phyloP scores from a whole-genome alignment of 257 asterid genomes.

The Handroanthus guayacan region DNA sequence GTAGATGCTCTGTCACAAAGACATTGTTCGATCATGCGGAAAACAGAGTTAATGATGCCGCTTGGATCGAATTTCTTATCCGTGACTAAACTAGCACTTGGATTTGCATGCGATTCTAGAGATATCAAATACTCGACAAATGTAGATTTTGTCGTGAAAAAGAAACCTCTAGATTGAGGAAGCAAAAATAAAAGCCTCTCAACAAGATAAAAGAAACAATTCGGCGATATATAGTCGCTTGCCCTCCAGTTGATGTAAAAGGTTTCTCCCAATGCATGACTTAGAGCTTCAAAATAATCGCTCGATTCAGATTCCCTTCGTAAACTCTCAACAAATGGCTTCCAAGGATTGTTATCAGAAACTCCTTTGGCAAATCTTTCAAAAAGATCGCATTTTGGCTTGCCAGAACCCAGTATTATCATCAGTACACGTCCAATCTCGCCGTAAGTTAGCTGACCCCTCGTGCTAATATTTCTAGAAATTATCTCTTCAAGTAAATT shows the following conservation, averaged over 20 bases:
- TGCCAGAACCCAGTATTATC: slow-evolving; percentile 54
- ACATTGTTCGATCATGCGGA: slow-evolving; percentile 26
- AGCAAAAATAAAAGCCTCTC: slow-evolving; percentile 59
- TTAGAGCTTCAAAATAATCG: slow-evolving; percentile 20
- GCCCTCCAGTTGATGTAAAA: slow-evolving; percentile 42
- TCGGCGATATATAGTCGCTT: slow-evolving; percentile 52
- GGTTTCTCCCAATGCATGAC: slow-evolving; percentile 45
- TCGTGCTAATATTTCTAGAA: not conserved
- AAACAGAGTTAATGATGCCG: slow-evolving; percentile 23
- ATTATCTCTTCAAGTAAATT: slow-evolving; percentile 49
- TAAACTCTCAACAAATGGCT: slow-evolving; percentile 42
- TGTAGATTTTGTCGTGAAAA: slow-evolving; percentile 51
- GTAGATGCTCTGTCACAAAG: slow-evolving; percentile 10
- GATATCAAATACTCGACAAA: slow-evolving; percentile 54
- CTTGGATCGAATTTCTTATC: not conserved
- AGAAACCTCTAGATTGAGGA: slow-evolving; percentile 37
- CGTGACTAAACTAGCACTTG: slow-evolving; percentile 14
- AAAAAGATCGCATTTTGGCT: slow-evolving; percentile 32
- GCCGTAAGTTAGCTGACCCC: slow-evolving; percentile 39
- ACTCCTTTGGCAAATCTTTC: slow-evolving; percentile 33
- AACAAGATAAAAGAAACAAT: slow-evolving; percentile 64
- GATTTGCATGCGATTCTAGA: slow-evolving; percentile 30
- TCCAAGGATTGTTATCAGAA: slow-evolving; percentile 42
- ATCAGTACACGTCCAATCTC: slow-evolving; percentile 54
- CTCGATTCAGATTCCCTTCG: not conserved